Percentiles rank a stretch among this genome's conserved stretches.
Conservation (phyloP, 257 asterid genomes). For the Forsythia viridissima region DNA sequence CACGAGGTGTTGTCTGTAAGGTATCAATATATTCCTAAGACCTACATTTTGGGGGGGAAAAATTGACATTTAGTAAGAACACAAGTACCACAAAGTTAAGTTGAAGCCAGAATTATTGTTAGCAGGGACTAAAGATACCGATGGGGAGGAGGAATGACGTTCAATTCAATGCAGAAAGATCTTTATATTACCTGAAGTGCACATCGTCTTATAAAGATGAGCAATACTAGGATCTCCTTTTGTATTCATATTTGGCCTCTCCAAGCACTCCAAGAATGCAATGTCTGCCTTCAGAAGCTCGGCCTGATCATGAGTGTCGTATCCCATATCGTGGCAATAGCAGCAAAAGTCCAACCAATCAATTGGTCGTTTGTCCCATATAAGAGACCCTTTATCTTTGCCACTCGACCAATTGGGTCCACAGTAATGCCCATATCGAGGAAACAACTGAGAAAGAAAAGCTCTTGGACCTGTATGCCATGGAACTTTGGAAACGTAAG, state of each 20-base stretch:
- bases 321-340: conserved; percentile 95
- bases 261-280: conserved; percentile 90
- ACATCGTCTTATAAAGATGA: conserved; percentile 71
- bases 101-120: not conserved
- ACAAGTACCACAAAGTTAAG: not conserved
- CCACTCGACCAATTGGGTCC: conserved; percentile 99
- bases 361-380: conserved; percentile 93
- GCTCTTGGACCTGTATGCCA: conserved; percentile 96
- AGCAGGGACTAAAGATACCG: not conserved
- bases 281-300: conserved; percentile 94
- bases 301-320: conserved; percentile 78
- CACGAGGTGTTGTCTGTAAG: conserved; percentile 74
- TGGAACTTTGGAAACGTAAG: conserved; percentile 86
- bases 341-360: conserved; percentile 98
- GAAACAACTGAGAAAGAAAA: conserved; percentile 78
- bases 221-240: conserved; percentile 78
- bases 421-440: conserved; percentile 89
- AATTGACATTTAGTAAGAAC: not conserved
- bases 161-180: not conserved
- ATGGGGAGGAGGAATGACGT: not conserved
- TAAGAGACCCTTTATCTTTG: conserved; percentile 71
- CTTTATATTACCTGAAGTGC: conserved; percentile 68
- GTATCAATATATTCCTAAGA: conserved; percentile 72
- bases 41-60: conserved; percentile 49
- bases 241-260: conserved; percentile 65